Percentiles rank a stretch among this genome's conserved stretches.
Evolutionary conservation across 306 rosid genomes (phyloP).

Genomic region (Vigna angularis): DNA sequence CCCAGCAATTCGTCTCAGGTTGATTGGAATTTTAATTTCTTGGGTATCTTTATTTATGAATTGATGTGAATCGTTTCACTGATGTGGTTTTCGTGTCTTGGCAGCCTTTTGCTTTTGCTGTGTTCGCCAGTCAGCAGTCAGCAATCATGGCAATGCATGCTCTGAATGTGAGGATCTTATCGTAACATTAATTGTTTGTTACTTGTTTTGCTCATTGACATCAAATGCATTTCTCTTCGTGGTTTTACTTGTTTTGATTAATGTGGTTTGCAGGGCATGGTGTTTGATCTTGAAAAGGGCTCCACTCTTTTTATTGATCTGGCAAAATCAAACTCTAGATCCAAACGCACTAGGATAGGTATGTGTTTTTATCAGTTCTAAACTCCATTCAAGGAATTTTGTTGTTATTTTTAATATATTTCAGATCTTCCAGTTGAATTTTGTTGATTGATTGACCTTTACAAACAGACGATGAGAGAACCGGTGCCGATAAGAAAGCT

Average conservation of each 20-base stretch:
- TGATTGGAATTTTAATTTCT: background rate
- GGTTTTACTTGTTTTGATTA: constrained; percentile 20
- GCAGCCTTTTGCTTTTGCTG: constrained; percentile 96
- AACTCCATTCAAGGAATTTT: background rate
- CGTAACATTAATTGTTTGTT: background rate
- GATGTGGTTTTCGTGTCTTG: constrained; percentile 26
- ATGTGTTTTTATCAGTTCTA: constrained; percentile 6
- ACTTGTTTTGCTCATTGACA: constrained; percentile 9
- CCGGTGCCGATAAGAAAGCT: constrained; percentile 81
- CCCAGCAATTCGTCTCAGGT: constrained; percentile 81
- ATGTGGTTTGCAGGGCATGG: constrained; percentile 81
- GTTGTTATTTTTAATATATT: background rate
- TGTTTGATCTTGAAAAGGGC: constrained; percentile 94
- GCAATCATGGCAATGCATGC: constrained; percentile 89
- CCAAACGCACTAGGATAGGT: constrained; percentile 81
- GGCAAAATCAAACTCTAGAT: constrained; percentile 93
- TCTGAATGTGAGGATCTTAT: constrained; percentile 67
- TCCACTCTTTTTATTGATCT: constrained; percentile 85
- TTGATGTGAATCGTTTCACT: background rate
- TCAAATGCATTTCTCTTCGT: constrained; percentile 12
- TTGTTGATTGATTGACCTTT: constrained; percentile 23
- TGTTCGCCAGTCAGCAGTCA: constrained; percentile 81
- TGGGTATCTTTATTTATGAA: background rate
- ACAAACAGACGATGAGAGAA: constrained; percentile 74
- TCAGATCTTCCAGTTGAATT: background rate